Base-by-base conservation (phyloP, 495 filamentous ascomycete genomes). In the Jackrogersella minutella region DNA sequence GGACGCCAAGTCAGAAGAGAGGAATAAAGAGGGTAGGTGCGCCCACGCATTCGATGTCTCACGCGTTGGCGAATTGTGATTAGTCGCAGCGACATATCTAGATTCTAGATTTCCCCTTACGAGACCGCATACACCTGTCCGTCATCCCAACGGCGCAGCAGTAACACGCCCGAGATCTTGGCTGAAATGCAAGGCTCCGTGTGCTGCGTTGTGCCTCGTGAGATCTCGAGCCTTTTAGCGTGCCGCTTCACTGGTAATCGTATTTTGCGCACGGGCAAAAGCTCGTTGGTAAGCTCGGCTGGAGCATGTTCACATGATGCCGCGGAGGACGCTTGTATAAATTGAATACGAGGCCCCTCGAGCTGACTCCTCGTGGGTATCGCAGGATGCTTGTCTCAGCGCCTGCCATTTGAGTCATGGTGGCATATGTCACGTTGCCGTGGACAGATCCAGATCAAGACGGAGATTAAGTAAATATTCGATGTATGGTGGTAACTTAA, bases 61-160 rank as follows among this genome's bases (percentile, higher is more conserved):
- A 68, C 62, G 53, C 53, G 64, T 41, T 68, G 64, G 64, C 64
- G 17, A 11, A 19, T 26, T 43, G 9, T 54, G 58, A 68, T 63
- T 68, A 68, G 59, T 68, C 40, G 17, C 33, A 2, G 7, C n/a
- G 13, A 33, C 26, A 58, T 63, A 68, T 43, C 33, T 49, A 59
- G 54, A 49, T 63, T 33, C 28, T 46, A n/a, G n/a, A n/a, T n/a
- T n/a, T n/a, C n/a, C n/a, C 39, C 37, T 21, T 36, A 43, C 24
- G 8, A 39, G 28, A 52, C 10, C 8, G 37, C 30, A 4, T 24
- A 21, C 53, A 46, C 19, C 46, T 47, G 49, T 19, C 55, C 30
- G 49, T 54, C 62, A 54, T 54, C 39, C n/a, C 31, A 66, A 49
- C 30, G 17, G 31, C 24, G n/a, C 26, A 16, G 14, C 7, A 34